Percentiles rank a stretch among this genome's conserved stretches.
phyloP scores from a whole-genome alignment of 306 rosid species.

The Cercis canadensis region DNA sequence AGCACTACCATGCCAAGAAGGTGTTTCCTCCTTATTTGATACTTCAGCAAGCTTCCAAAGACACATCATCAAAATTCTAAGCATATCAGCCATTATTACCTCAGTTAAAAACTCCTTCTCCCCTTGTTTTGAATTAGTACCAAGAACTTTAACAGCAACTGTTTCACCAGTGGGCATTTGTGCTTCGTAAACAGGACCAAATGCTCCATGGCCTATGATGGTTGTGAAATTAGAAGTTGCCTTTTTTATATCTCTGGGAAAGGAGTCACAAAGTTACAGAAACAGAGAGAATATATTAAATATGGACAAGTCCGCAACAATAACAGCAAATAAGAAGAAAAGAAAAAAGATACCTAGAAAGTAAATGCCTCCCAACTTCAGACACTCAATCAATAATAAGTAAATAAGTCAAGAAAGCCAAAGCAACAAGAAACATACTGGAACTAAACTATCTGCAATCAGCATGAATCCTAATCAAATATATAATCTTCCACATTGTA shows the following conservation, averaged over 20 bases:
- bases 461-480: neutral
- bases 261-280: conserved; percentile 27
- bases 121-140: conserved; percentile 89
- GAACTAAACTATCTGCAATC: neutral
- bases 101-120: conserved; percentile 89
- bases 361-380: conserved; percentile 23
- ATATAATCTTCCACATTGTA: neutral
- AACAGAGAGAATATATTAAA: neutral
- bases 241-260: conserved; percentile 76
- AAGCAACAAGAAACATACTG: neutral
- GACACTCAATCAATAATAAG: neutral
- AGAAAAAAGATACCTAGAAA: neutral
- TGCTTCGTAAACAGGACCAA: conserved; percentile 95
- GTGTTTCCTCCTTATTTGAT: conserved; percentile 5
- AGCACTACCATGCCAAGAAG: neutral
- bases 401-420: neutral
- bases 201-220: conserved; percentile 92
- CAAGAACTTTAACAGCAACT: conserved; percentile 89
- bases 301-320: conserved; percentile 6
- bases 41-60: conserved; percentile 7
- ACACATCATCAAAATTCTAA: neutral
- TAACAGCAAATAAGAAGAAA: neutral
- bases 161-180: conserved; percentile 76
- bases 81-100: conserved; percentile 54
- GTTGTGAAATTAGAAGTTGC: conserved; percentile 90